phyloP scores from a whole-genome alignment of 2,329 filamentous ascomycete species.

The Exophiala oligosperma region DNA sequence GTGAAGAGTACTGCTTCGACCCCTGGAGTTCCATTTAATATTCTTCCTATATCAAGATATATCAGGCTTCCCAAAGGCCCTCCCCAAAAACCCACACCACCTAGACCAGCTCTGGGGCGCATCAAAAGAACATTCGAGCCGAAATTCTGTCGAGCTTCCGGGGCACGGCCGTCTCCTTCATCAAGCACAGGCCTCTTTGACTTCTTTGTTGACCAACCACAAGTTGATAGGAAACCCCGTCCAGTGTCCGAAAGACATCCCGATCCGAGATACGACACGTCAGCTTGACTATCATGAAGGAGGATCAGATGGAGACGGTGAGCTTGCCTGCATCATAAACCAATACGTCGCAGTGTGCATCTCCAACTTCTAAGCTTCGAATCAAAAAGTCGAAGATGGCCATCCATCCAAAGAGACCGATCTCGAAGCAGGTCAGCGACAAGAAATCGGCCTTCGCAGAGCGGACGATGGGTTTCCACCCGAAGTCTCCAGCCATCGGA shows the following conservation, averaged over 20 bases:
- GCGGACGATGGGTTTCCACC: slow-evolving; percentile 28
- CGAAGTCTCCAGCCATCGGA: slow-evolving; percentile 34
- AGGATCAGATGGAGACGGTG: no score
- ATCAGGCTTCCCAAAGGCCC: no score
- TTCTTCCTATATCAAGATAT: no score
- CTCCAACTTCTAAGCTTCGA: slow-evolving; percentile 24
- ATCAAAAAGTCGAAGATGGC: slow-evolving; percentile 32
- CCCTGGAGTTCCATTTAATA: no score
- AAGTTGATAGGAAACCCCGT: slow-evolving; percentile 35
- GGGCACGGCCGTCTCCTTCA: no score
- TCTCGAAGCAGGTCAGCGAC: slow-evolving; percentile 33
- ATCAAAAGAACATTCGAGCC: no score
- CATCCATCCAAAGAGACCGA: slow-evolving; percentile 36
- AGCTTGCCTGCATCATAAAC: slow-evolving; percentile 34
- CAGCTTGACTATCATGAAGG: no score
- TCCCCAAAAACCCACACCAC: no score
- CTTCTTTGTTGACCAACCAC: slow-evolving; percentile 29
- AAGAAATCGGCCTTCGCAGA: slow-evolving; percentile 34
- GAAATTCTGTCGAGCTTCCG: no score
- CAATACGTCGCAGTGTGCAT: slow-evolving; percentile 34
- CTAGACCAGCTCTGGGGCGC: no score
- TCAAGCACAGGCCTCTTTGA: slow-evolving; percentile 29
- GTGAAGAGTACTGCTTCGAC: no score
- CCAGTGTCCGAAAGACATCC: slow-evolving; percentile 33
- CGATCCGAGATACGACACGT: slow-evolving; percentile 13